A percentile compares a stretch with the other conserved stretches of the same genome.
These are phyloP conservation scores for Lipomyces chichibuensis DNA, from an alignment of 805 yeast species.

Conservation along the genomic window DNA sequence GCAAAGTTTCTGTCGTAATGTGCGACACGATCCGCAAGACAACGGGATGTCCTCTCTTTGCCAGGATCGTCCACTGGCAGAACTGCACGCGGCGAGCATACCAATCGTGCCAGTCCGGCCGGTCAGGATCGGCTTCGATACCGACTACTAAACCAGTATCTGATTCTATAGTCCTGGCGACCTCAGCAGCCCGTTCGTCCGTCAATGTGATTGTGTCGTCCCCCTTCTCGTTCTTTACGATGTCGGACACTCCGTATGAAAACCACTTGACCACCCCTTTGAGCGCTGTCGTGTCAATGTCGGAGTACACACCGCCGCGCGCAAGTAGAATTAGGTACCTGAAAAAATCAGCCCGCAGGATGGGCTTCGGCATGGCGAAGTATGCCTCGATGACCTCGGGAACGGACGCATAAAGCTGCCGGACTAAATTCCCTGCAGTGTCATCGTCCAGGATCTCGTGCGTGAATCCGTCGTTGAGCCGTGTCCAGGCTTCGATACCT, in stretches of 20 bases:
- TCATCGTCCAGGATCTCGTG: conserved; percentile 77
- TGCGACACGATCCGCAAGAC: conserved; percentile 76
- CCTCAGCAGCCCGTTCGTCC: conserved; percentile 18
- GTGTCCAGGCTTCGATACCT: conserved; percentile 66
- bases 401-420: conserved; percentile 62
- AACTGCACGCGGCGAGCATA: conserved; percentile 91
- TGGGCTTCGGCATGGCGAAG: conserved; percentile 71
- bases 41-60: conserved; percentile 89
- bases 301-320: conserved; percentile 90
- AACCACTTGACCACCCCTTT: conserved; percentile 78
- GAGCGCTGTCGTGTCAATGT: conserved; percentile 79
- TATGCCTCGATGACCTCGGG: conserved; percentile 82
- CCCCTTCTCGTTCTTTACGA: conserved; percentile 10
- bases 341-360: conserved; percentile 91
- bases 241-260: conserved; percentile 51
- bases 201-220: conserved; percentile 4
- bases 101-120: conserved; percentile 92
- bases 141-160: conserved; percentile 82
- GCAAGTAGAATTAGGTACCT: conserved; percentile 85
- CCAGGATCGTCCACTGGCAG: conserved; percentile 95
- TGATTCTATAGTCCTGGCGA: conserved; percentile 7
- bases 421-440: conserved; percentile 58
- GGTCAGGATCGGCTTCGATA: conserved; percentile 95
- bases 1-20: conserved; percentile 74
- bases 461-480: conserved; percentile 61